A percentile compares a stretch with the other conserved stretches of the same genome.
phyloP scores from a whole-genome alignment of 176 grass and related monocot genomes.

The Oryza glumipatula region DNA sequence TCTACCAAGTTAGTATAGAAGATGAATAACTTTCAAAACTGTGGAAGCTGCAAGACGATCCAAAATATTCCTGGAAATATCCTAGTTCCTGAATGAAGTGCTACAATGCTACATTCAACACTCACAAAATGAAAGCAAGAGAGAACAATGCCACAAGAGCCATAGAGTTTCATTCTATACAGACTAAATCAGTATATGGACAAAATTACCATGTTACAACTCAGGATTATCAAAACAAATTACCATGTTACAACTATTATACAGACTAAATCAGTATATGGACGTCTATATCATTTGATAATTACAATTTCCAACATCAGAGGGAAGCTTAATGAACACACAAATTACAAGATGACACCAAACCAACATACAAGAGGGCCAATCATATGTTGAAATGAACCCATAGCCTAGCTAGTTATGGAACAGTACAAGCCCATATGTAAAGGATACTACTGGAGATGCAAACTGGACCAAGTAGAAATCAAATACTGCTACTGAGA shows the following conservation, averaged over 20 bases:
- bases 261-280: background rate
- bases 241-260: background rate
- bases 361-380: background rate
- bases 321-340: background rate
- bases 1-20: too few relatives aligned
- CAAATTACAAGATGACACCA: background rate
- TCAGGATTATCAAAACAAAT: background rate
- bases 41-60: background rate
- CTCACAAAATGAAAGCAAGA: background rate
- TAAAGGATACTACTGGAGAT: background rate
- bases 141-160: background rate
- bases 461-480: background rate
- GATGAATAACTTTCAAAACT: too few relatives aligned
- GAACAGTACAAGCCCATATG: background rate
- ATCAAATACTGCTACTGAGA: background rate
- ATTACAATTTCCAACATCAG: conserved; percentile 25
- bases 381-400: background rate
- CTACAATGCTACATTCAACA: too few relatives aligned
- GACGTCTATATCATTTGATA: conserved; percentile 10
- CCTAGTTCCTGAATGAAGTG: background rate
- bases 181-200: too few relatives aligned
- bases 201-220: too few relatives aligned
- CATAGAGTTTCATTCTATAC: background rate
- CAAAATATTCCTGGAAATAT: background rate
- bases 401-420: background rate